Evolutionary conservation across 306 rosid genomes (phyloP).

Genomic region (Malus asiatica): DNA sequence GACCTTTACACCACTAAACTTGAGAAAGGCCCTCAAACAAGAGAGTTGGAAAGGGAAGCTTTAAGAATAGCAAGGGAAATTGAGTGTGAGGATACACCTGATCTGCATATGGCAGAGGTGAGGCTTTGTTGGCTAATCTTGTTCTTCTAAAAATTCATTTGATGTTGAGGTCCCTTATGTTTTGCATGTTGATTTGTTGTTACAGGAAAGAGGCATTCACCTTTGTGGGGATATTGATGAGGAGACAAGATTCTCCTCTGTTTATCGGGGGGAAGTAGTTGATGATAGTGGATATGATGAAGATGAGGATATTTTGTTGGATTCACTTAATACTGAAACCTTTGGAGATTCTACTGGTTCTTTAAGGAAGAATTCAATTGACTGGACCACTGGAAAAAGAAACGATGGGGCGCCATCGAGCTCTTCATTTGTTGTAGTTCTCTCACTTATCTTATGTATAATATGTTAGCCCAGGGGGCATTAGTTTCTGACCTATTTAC

Average conservation of each 20-base stretch:
- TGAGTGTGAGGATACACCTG: slow-evolving; percentile 91
- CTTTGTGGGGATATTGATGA: slow-evolving; percentile 65
- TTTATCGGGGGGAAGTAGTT: slow-evolving; percentile 54
- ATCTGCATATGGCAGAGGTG: slow-evolving; percentile 94
- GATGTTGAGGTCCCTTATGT: slow-evolving; percentile 12
- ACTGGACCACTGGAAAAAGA: slow-evolving; percentile 40
- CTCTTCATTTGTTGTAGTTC: slow-evolving; percentile 48
- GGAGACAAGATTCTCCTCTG: slow-evolving; percentile 92
- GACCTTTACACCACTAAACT: slow-evolving; percentile 88
- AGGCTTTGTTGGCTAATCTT: slow-evolving; percentile 18
- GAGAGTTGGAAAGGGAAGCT: slow-evolving; percentile 77
- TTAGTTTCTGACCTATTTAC: neutral
- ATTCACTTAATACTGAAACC: slow-evolving; percentile 63
- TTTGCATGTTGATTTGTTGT: slow-evolving; percentile 21
- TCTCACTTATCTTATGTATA: slow-evolving; percentile 5
- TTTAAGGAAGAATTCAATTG: slow-evolving; percentile 28
- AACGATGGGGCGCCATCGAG: slow-evolving; percentile 41
- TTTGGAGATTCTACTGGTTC: slow-evolving; percentile 54
- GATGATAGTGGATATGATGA: slow-evolving; percentile 73
- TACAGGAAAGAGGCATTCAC: slow-evolving; percentile 80
- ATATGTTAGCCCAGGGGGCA: neutral
- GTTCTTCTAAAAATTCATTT: neutral
- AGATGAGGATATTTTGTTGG: slow-evolving; percentile 46
- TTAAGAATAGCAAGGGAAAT: slow-evolving; percentile 81
- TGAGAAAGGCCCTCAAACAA: slow-evolving; percentile 70